Percentiles rank a stretch among this genome's conserved stretches.
These are phyloP conservation scores for Coemansia sp. DNA, from an alignment of 192 early-diverging fungal species.

Conservation along the genomic window DNA sequence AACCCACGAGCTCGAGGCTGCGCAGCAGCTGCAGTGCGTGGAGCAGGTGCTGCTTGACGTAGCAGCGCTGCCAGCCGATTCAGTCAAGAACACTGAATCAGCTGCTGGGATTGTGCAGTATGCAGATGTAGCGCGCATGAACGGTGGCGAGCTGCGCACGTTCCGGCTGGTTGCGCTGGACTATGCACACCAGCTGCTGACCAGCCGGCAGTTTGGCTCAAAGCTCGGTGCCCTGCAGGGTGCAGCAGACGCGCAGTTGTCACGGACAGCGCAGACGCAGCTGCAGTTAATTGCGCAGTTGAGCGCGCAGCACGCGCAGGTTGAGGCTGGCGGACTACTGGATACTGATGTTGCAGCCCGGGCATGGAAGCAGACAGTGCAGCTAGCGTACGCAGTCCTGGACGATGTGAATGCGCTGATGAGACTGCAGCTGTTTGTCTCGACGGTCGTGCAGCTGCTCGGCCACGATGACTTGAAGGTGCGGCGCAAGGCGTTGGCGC, in stretches of 20 bases:
- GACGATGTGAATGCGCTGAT: conserved; percentile 76
- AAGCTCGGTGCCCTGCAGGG: neutral
- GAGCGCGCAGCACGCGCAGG: conserved; percentile 16
- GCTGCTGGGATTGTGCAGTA: conserved; percentile 10
- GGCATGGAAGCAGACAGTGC: conserved; percentile 52
- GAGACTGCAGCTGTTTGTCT: conserved; percentile 72
- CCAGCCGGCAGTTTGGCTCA: conserved; percentile 30
- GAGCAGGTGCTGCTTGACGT: conserved; percentile 61
- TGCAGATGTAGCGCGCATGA: conserved; percentile 27
- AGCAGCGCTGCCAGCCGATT: conserved; percentile 57
- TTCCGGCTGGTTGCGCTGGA: conserved; percentile 48
- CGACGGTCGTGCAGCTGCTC: conserved; percentile 65
- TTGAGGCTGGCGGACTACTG: conserved; percentile 16
- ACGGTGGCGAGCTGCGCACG: conserved; percentile 30
- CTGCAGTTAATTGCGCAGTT: conserved; percentile 30
- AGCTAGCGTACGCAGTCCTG: conserved; percentile 67
- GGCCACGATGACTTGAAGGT: conserved; percentile 61
- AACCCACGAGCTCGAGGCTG: conserved; percentile 64
- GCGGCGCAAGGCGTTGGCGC: conserved; percentile 70
- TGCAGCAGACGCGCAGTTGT: conserved; percentile 14
- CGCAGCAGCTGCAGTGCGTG: conserved; percentile 67
- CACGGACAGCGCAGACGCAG: conserved; percentile 14
- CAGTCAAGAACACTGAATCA: conserved; percentile 3
- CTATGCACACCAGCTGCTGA: conserved; percentile 49
- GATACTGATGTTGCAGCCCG: conserved; percentile 19